Conservation (phyloP, 768 basidiomycete species). For the Goffeauzyma gilvescens region DNA sequence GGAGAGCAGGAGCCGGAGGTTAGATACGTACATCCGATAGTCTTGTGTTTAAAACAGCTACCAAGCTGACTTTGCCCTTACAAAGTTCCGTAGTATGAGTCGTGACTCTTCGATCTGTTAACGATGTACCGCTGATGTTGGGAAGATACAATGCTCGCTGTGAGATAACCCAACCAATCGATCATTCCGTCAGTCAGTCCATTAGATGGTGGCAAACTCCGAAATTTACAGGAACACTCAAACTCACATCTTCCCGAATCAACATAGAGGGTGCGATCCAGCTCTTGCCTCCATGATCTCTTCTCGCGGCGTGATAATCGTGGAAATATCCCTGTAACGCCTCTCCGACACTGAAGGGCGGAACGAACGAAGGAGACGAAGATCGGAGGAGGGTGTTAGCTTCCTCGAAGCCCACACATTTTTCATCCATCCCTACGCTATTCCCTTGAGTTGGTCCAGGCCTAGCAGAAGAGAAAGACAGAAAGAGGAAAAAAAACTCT, state of each 20-base stretch:
- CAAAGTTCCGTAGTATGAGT: slow-evolving; percentile 63
- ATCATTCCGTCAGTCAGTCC: no score
- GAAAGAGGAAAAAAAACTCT: not conserved
- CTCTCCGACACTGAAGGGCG: slow-evolving; percentile 39
- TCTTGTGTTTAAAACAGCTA: slow-evolving; percentile 64
- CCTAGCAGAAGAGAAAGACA: slow-evolving; percentile 33
- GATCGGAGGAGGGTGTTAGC: not conserved
- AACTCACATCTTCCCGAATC: slow-evolving; percentile 68
- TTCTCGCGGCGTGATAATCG: slow-evolving; percentile 60
- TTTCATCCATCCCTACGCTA: not conserved
- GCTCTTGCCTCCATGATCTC: slow-evolving; percentile 65
- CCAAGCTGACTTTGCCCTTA: slow-evolving; percentile 53
- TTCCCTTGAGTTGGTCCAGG: not conserved
- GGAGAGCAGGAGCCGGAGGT: no score
- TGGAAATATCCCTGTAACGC: slow-evolving; percentile 69
- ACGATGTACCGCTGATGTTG: slow-evolving; percentile 53
- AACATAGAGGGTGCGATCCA: slow-evolving; percentile 81
- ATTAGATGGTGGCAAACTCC: no score
- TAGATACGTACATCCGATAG: slow-evolving; percentile 58
- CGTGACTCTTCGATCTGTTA: slow-evolving; percentile 38
- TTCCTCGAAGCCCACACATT: not conserved
- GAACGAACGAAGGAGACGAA: not conserved
- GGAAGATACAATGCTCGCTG: slow-evolving; percentile 88
- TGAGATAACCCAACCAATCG: no score
- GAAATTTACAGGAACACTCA: no score